Base-by-base conservation (phyloP, 306 rosid species). In the Inga leiocalycina region DNA sequence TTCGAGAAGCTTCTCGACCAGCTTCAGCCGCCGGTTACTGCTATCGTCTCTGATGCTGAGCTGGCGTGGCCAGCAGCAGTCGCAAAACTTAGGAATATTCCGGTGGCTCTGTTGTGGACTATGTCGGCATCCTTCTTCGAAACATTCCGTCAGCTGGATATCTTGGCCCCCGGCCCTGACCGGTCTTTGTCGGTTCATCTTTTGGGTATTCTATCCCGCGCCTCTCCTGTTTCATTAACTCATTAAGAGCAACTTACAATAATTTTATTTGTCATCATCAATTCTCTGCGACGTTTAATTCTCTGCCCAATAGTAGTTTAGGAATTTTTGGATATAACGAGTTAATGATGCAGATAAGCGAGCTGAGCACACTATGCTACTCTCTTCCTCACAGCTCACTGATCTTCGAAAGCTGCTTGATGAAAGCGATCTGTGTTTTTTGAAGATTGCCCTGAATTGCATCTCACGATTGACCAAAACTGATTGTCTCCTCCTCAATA, bases 71-170 rank as follows among this genome's bases (percentile, higher is more conserved):
- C 86, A 3, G 4, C 81, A 8, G 56, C 30, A 8, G 79, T 73
- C 1, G 92, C 71, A 1, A 80, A 79, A 4, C 74, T 87, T 20
- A 88, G 81, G 84, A 86, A 77, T 74, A 74, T 91, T 74, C 86
- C 78, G 0, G 84, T 84, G 15, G 92, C 86, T 2, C 73, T 80
- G 76, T 88, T 86, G 41, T 91, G 92, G 90, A 79, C 91, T 0
- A 83, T 88, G 90, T 77, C 89, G 3, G 68, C 68, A 41, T 67
- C 72, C 12, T 67, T 67, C 72, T 67, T 67, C 24, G n/a, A 10
- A 19, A 34, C 24, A 2, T 67, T 67, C 4, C 46, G 46, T 35
- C 72, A 67, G 72, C 72, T 67, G 12, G 46, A 67, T 37, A 37
- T 35, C 46, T 37, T 67, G 46, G 27, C 72, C 46, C 46, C 72